A percentile compares a stretch with the other conserved stretches of the same genome.
Evolutionary conservation across 306 rosid species (phyloP).

Genomic region (Vicia villosa): DNA sequence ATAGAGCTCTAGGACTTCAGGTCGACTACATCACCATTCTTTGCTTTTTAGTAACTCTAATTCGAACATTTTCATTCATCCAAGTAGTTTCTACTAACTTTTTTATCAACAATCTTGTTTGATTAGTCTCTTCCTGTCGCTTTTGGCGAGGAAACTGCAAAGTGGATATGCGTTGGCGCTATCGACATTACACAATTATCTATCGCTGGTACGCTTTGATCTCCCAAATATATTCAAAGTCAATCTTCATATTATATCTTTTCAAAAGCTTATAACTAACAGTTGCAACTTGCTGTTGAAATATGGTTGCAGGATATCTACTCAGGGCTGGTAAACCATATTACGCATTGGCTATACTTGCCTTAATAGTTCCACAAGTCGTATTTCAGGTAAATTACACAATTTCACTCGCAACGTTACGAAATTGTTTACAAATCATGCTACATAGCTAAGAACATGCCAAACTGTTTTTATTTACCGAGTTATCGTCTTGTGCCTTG

Average conservation of each 20-base stretch:
- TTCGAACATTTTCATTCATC: conserved; percentile 10
- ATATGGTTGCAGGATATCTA: conserved; percentile 70
- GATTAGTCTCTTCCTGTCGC: conserved; percentile 96
- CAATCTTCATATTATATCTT: no score
- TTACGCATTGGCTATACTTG: conserved; percentile 82
- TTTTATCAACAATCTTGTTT: conserved; percentile 40
- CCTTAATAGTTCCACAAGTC: conserved; percentile 80
- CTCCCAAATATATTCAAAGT: no score
- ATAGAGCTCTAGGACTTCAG: conserved; percentile 98
- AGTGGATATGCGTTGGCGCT: conserved; percentile 98
- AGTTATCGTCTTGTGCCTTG: conserved; percentile 29
- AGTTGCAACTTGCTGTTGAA: background rate
- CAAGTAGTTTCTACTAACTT: conserved; percentile 30
- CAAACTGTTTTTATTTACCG: conserved; percentile 4
- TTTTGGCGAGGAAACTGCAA: conserved; percentile 92
- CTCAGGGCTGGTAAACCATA: conserved; percentile 88
- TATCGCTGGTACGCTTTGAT: no score
- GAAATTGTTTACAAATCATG: background rate
- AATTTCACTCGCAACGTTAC: background rate
- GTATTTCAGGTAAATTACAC: conserved; percentile 72
- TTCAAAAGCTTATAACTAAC: background rate
- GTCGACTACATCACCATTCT: conserved; percentile 41
- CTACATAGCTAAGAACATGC: background rate
- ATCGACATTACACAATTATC: no score
- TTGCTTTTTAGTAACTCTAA: conserved; percentile 3